Conservation (phyloP, 2,329 filamentous ascomycete species). For the Colletotrichum destructivum region DNA sequence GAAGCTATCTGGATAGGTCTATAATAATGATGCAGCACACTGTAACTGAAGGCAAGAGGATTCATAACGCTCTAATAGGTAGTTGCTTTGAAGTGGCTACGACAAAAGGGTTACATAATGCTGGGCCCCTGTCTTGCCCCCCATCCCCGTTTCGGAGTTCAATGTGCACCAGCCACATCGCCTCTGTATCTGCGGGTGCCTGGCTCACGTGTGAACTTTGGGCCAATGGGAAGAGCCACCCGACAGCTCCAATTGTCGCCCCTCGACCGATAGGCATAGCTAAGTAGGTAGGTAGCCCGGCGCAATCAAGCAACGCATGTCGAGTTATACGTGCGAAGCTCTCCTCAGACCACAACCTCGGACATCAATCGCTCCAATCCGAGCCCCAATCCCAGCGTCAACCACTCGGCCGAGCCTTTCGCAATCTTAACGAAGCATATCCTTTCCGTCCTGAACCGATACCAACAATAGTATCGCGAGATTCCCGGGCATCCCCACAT, state of each 20-base stretch:
- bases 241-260: constrained; percentile 30
- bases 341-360: constrained; percentile 5
- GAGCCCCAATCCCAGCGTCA: background rate
- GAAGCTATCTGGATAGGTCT: no score
- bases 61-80: no score
- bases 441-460: constrained; percentile 6
- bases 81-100: no score
- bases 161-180: constrained; percentile 9
- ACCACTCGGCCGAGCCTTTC: background rate
- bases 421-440: constrained; percentile 11
- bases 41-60: no score
- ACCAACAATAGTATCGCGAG: constrained; percentile 6
- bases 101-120: no score
- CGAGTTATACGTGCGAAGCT: constrained; percentile 31
- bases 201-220: constrained; percentile 21
- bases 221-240: constrained; percentile 14
- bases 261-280: constrained; percentile 13
- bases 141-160: no score
- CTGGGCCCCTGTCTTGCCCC: no score
- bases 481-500: constrained; percentile 35
- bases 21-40: no score
- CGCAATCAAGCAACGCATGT: constrained; percentile 20
- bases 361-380: constrained; percentile 6
- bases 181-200: background rate
- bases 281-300: constrained; percentile 6